Base-by-base conservation (phyloP, 2,329 filamentous ascomycete species). In the Hypoxylon sp. region DNA sequence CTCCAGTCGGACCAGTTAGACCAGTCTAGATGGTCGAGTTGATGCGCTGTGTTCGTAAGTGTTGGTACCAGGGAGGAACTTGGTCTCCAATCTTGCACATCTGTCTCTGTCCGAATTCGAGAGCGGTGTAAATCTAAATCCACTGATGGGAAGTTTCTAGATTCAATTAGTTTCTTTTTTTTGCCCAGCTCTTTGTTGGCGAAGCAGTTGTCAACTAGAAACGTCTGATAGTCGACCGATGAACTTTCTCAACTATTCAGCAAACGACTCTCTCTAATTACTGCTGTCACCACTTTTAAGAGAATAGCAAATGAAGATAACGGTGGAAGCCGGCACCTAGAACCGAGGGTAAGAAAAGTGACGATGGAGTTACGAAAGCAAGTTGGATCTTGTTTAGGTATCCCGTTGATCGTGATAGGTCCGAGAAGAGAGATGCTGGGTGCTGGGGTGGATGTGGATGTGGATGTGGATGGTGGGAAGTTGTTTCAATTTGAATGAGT, bases 151-250 rank as follows among this genome's bases (percentile, higher is more conserved):
- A 35, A 51, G n/a, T n/a, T n/a, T n/a, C n/a, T n/a, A n/a, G n/a
- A n/a, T n/a, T n/a, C n/a, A n/a, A n/a, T n/a, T n/a, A 37, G n/a
- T 26, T 21, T 26, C 21, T 31, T 43, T 26, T 25, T 31, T 43
- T 35, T 31, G 30, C 36, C 31, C 27, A 34, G 15, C 36, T 47
- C 23, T 29, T 49, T 49, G 43, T 42, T 49, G 43, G 36, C 16
- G 16, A 25, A 34, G 19, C 12, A 34, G 43, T 27, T 32, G n/a
- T 41, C 12, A 23, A 45, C 19, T 26, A 26, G 29, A 55, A n/a
- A 57, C 55, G 34, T 42, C 31, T 55, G 50, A 55, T 57, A 17
- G 54, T 57, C 50, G 41, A 34, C 20, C 54, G 54, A 51, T 54
- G 27, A 12, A n/a, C 12, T 41, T 51, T 12, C 55, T 43, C 51